Percentiles rank a stretch among this genome's conserved stretches.
Evolutionary conservation across 2,329 filamentous ascomycete species (phyloP).

Genomic region (Epichloe sylvatica): DNA sequence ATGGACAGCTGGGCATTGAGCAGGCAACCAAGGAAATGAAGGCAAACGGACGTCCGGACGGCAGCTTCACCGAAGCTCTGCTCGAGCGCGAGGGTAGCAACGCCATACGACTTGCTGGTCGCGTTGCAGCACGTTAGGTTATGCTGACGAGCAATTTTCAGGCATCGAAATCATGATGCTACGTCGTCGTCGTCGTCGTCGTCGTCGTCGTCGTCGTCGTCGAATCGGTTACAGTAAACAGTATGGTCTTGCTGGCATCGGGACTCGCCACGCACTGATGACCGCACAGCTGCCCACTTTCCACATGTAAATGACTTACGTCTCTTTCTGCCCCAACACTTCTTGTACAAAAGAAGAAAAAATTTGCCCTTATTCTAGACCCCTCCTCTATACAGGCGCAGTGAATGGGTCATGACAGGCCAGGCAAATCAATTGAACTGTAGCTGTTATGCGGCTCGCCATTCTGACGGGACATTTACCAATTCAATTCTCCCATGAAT

Average conservation of each 20-base stretch:
- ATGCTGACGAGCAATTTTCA: not conserved
- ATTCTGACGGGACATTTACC: not conserved
- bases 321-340: no score
- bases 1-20: conserved; percentile 69
- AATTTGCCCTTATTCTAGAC: no score
- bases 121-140: conserved; percentile 14
- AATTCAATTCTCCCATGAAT: not conserved
- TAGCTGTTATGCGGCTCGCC: not conserved
- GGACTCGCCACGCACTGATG: not conserved
- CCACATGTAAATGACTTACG: no score
- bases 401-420: not conserved
- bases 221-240: not conserved
- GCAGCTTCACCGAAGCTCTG: conserved; percentile 41
- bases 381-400: not conserved
- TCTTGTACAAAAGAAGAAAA: no score
- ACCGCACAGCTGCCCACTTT: no score
- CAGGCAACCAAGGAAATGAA: conserved; percentile 50
- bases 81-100: conserved; percentile 39
- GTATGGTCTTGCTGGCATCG: not conserved
- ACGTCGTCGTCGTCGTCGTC: not conserved
- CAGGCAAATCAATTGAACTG: conserved; percentile 1
- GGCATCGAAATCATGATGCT: not conserved
- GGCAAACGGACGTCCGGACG: conserved; percentile 23
- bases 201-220: not conserved
- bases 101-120: conserved; percentile 14